Conservation (phyloP, 225 moss, liverwort and hornwort genomes). For the Takakia lepidozioides region DNA sequence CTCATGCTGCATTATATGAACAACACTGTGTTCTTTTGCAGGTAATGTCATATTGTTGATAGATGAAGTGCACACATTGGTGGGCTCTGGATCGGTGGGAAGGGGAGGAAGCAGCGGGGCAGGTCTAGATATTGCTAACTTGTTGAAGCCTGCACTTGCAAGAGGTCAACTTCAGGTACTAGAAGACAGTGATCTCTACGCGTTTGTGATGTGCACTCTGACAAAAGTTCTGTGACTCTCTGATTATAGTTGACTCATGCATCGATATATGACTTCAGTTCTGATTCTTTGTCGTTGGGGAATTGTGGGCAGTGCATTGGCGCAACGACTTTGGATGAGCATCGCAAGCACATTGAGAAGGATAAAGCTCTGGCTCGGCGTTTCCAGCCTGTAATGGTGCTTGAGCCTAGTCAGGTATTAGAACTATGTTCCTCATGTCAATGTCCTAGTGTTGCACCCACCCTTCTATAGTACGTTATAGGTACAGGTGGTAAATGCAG, state of each 20-base stretch:
- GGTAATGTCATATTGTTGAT: conserved; percentile 93
- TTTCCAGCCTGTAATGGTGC: conserved; percentile 93
- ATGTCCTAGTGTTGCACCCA: too few relatives aligned
- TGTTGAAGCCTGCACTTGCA: conserved; percentile 91
- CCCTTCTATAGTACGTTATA: too few relatives aligned
- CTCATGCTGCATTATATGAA: too few relatives aligned
- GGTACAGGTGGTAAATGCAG: too few relatives aligned
- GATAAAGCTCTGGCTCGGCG: conserved; percentile 93
- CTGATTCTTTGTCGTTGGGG: not conserved
- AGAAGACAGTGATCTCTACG: too few relatives aligned
- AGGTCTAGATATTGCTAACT: conserved; percentile 85
- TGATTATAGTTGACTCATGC: too few relatives aligned
- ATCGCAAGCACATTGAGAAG: conserved; percentile 97
- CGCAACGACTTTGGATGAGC: conserved; percentile 95
- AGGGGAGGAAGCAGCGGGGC: conserved; percentile 94
- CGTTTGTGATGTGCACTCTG: too few relatives aligned
- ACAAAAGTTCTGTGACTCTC: too few relatives aligned
- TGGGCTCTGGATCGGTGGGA: conserved; percentile 92
- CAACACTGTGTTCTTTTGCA: too few relatives aligned
- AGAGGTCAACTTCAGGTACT: conserved; percentile 92
- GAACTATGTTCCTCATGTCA: too few relatives aligned
- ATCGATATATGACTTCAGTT: too few relatives aligned
- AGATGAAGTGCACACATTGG: conserved; percentile 95
- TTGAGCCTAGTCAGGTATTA: conserved; percentile 88
- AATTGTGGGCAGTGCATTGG: conserved; percentile 73